These are phyloP conservation scores for Pythium guiyangense DNA, from an alignment of 352 stramenopile species.

Conservation along the genomic window DNA sequence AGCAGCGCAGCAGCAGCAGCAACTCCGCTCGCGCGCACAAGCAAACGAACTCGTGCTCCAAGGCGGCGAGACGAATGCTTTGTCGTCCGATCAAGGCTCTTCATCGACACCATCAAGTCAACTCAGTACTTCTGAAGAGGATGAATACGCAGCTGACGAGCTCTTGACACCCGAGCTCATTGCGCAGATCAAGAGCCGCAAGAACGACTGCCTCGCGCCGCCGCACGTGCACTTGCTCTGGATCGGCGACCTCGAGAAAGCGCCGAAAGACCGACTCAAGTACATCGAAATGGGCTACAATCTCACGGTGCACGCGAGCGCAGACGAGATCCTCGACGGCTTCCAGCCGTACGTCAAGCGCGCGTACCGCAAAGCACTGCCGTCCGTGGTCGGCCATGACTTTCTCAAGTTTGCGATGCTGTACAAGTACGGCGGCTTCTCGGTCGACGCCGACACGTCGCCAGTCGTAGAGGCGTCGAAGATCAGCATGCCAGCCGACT, in stretches of 20 bases:
- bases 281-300: constrained; percentile 10
- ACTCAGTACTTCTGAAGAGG: not conserved
- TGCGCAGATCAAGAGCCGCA: not conserved
- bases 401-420: constrained; percentile 1
- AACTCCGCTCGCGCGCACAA: not conserved
- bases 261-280: not conserved
- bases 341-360: constrained; percentile 8
- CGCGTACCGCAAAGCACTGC: constrained; percentile 9
- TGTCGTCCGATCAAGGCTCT: too few species aligned
- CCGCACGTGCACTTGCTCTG: constrained; percentile 14
- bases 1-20: not conserved
- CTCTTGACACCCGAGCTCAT: constrained; percentile 6
- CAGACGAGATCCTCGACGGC: constrained; percentile 10
- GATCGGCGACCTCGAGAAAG: constrained; percentile 11
- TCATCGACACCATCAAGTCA: too few species aligned
- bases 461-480: not conserved
- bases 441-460: not conserved
- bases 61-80: too few species aligned
- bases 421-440: too few species aligned
- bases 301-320: not conserved
- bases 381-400: constrained; percentile 9
- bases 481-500: constrained; percentile 5
- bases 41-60: too few species aligned
- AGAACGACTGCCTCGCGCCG: not conserved
- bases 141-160: constrained; percentile 1